Conservation (phyloP, 2,329 filamentous ascomycete genomes). For the Emericellopsis atlantica region DNA sequence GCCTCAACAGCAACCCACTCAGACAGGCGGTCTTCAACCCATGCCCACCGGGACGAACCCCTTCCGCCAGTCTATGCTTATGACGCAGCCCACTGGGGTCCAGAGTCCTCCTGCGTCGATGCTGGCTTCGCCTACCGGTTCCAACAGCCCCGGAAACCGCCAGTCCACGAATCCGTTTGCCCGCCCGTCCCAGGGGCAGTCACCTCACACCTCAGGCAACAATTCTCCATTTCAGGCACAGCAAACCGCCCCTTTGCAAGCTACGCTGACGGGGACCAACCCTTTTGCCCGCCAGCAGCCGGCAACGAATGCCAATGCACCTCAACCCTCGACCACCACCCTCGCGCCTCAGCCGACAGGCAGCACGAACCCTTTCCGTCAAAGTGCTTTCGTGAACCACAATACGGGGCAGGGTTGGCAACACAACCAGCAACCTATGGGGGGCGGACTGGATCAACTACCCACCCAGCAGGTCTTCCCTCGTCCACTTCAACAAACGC, state of each 20-base stretch:
- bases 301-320: conserved; percentile 22
- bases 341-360: conserved; percentile 70
- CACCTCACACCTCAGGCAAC: conserved; percentile 18
- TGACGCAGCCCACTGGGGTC: conserved; percentile 40
- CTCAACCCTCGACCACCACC: conserved; percentile 29
- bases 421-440: conserved; percentile 61
- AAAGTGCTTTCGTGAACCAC: conserved; percentile 82
- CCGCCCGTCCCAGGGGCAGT: conserved; percentile 37
- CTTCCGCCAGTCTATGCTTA: conserved; percentile 84
- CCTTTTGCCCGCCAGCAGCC: conserved; percentile 38
- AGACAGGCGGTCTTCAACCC: conserved; percentile 14
- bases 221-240: conserved; percentile 32
- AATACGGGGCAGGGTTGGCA: conserved; percentile 85
- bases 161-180: conserved; percentile 85
- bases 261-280: conserved; percentile 44
- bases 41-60: conserved; percentile 56
- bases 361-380: conserved; percentile 88
- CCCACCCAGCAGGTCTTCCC: conserved; percentile 79
- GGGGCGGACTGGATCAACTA: conserved; percentile 68
- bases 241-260: conserved; percentile 27
- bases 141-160: conserved; percentile 31
- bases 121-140: conserved; percentile 24
- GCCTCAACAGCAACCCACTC: conserved; percentile 35
- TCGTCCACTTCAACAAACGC: conserved; percentile 52
- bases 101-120: conserved; percentile 5